A percentile compares a stretch with the other conserved stretches of the same genome.
Conservation (phyloP, 352 stramenopile species). For the Phytopythium kandeliae region DNA sequence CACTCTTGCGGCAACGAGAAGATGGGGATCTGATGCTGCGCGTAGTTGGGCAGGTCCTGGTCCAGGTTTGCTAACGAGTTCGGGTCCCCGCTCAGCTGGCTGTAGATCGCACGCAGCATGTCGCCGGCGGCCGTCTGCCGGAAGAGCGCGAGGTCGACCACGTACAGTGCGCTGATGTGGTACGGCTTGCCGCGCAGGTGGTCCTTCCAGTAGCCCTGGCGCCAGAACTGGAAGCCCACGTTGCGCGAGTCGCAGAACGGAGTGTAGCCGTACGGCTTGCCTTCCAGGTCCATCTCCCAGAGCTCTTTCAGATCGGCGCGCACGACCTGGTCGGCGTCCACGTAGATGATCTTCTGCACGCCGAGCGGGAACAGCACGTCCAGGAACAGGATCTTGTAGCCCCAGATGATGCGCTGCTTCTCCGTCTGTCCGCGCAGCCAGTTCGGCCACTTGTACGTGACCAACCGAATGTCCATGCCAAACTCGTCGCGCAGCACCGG, state of each 20-base stretch:
- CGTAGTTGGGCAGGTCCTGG: constrained; percentile 99
- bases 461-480: constrained; percentile 97
- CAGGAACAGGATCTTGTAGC: constrained; percentile 99
- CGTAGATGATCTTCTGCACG: constrained; percentile 99
- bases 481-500: constrained; percentile 88
- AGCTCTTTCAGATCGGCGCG: constrained; percentile 98
- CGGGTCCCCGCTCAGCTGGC: constrained; percentile 95
- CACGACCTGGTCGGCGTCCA: constrained; percentile 99
- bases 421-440: constrained; percentile 98
- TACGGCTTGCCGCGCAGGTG: constrained; percentile 97
- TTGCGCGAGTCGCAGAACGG: constrained; percentile 98
- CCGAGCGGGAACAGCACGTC: constrained; percentile 99
- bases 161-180: constrained; percentile 99
- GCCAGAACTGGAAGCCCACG: constrained; percentile 98
- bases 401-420: constrained; percentile 99
- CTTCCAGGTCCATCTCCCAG: constrained; percentile 98
- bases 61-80: constrained; percentile 99
- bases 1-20: constrained; percentile 97
- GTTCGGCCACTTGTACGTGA: constrained; percentile 99
- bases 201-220: constrained; percentile 97
- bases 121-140: constrained; percentile 93
- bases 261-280: constrained; percentile 96
- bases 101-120: constrained; percentile 94
- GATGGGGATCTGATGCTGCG: constrained; percentile 93
- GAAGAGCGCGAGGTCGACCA: constrained; percentile 98